These are phyloP conservation scores for Pelagophyceae sp. DNA, from an alignment of 352 stramenopile genomes.

Conservation along the genomic window DNA sequence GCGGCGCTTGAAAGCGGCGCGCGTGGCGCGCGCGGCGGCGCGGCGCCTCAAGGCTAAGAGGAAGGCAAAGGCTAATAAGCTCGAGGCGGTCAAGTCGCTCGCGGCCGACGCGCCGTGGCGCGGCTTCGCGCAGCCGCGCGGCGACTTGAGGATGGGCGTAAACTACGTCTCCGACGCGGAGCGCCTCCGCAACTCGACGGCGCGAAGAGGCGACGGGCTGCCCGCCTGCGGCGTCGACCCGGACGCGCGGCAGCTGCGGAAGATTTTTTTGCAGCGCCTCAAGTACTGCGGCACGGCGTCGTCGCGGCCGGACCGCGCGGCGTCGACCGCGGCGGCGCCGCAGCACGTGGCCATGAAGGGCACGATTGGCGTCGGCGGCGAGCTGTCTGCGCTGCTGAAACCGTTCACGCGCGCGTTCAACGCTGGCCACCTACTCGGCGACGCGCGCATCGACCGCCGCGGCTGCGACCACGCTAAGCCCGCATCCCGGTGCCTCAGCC, in stretches of 20 bases:
- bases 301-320: background rate
- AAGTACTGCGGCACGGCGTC: background rate
- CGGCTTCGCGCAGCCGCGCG: too few species aligned
- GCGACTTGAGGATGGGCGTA: too few species aligned
- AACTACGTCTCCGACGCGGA: background rate
- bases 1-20: too few species aligned
- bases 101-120: too few species aligned
- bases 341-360: background rate
- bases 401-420: background rate
- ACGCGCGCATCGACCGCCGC: background rate
- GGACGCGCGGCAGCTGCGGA: background rate
- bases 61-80: too few species aligned
- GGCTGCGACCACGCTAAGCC: background rate
- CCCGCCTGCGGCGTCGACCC: background rate
- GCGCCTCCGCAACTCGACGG: background rate
- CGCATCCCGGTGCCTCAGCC: background rate
- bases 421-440: background rate
- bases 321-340: too few species aligned
- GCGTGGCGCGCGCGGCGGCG: too few species aligned
- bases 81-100: too few species aligned
- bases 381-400: constrained; percentile 17
- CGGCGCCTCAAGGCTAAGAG: too few species aligned
- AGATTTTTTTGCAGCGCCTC: background rate
- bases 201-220: background rate
- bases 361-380: constrained; percentile 1